Evolutionary conservation across 768 basidiomycete genomes (phyloP).

Genomic region (Cystofilobasidium ferigula): DNA sequence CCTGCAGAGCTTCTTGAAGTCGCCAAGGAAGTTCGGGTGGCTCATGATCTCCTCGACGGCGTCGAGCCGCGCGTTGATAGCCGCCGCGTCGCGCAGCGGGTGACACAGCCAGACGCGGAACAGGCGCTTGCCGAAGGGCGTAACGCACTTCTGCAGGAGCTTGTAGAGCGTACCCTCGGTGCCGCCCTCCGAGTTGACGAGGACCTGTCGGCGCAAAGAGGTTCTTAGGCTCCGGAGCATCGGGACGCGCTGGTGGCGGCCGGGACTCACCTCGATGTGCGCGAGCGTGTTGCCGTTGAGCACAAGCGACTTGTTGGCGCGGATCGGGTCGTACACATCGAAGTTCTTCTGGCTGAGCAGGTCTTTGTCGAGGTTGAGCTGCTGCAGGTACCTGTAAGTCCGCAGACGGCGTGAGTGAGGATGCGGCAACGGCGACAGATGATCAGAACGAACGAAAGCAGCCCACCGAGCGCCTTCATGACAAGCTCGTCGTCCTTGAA

Average conservation of each 20-base stretch:
- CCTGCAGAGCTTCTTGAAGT: conserved; percentile 65
- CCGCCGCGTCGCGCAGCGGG: conserved; percentile 66
- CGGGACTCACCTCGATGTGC: conserved; percentile 66
- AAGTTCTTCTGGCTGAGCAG: conserved; percentile 93
- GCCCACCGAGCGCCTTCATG: conserved; percentile 75
- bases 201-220: conserved; percentile 42
- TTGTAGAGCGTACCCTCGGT: conserved; percentile 80
- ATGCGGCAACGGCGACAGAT: background rate
- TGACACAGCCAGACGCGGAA: conserved; percentile 95
- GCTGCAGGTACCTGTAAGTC: conserved; percentile 60
- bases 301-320: conserved; percentile 67
- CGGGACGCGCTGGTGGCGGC: no score
- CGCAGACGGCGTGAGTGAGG: background rate
- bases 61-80: conserved; percentile 85
- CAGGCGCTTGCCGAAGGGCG: conserved; percentile 88
- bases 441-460: conserved; percentile 60
- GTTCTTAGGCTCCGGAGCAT: background rate
- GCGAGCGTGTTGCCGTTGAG: conserved; percentile 91
- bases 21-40: conserved; percentile 61
- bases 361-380: conserved; percentile 91
- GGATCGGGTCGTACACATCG: conserved; percentile 93
- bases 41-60: conserved; percentile 84
- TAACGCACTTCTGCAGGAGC: conserved; percentile 69
- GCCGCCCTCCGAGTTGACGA: conserved; percentile 86
- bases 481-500: conserved; percentile 57